Percentiles rank a stretch among this genome's conserved stretches.
Evolutionary conservation across 1,139 yeast genomes (phyloP).

Genomic region (Yamadazyma friedrichii): DNA sequence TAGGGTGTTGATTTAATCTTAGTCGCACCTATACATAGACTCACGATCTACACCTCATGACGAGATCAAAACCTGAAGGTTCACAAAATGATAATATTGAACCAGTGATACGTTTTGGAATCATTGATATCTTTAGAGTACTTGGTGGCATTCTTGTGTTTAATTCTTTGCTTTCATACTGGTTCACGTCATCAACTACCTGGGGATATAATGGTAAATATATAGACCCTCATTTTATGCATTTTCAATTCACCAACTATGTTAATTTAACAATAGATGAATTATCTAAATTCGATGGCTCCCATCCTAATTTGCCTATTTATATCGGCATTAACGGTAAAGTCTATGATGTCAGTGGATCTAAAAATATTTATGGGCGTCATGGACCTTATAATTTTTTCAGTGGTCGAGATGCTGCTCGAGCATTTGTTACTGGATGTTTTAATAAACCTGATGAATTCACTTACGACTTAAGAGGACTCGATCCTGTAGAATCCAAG

Average conservation of each 20-base stretch:
- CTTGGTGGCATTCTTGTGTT: constrained; percentile 47
- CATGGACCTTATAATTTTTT: constrained; percentile 60
- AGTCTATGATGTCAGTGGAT: constrained; percentile 65
- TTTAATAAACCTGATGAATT: constrained; percentile 53
- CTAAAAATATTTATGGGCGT: constrained; percentile 62
- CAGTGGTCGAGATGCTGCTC: constrained; percentile 68
- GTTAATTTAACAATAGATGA: constrained; percentile 44
- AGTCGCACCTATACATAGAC: no score
- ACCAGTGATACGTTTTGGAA: constrained; percentile 15
- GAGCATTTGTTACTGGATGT: constrained; percentile 81
- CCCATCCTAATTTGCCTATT: constrained; percentile 49
- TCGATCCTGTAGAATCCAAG: constrained; percentile 36
- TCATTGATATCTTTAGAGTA: constrained; percentile 44
- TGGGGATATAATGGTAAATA: constrained; percentile 59
- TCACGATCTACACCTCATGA: no score
- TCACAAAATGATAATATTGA: neutral
- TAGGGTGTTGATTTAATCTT: no score
- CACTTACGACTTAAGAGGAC: constrained; percentile 70
- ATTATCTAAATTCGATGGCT: constrained; percentile 54
- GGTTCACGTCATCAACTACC: constrained; percentile 46
- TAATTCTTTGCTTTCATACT: constrained; percentile 50
- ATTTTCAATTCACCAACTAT: constrained; percentile 21
- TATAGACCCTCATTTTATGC: constrained; percentile 44
- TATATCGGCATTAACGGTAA: constrained; percentile 65
- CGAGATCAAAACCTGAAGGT: no score